Evolutionary conservation across 768 basidiomycete genomes (phyloP), one percentile per base, ranked within the genome.

Genomic region (Trametes cubensis): DNA sequence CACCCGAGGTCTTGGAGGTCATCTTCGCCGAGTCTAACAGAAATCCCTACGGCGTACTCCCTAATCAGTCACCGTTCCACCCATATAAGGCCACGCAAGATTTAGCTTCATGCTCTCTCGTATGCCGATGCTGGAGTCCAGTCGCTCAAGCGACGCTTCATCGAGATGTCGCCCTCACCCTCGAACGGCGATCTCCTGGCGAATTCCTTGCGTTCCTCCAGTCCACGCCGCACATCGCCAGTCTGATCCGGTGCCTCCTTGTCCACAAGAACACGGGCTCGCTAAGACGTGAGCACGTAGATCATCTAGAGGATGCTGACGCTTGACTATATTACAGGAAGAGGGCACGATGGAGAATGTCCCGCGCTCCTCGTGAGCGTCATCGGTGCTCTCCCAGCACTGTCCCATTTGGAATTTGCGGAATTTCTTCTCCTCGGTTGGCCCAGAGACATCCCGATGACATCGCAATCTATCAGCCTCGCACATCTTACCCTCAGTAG

Each of bases 221-320:
- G n/a, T n/a, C 44, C 5, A 47, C 20, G n/a, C 55, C 55, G 18
- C 55, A 46, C 45, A 17, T 56, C 20, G 55, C 55, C 28, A 23
- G 7, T 6, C 13, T 30, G 5, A 39, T 56, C 11, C 55, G 44
- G 8, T 38, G 18, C 28, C n/a, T 56, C 28, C 20, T 18, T 18
- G 21, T 47, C 8, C 6, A n/a, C n/a, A n/a, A n/a, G n/a, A n/a
- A n/a, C n/a, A 6, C 23, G 11, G 20, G 11, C 30, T 17, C 17
- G 7, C 4, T n/a, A n/a, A n/a, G n/a, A n/a, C n/a, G n/a, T n/a
- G n/a, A n/a, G n/a, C n/a, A n/a, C n/a, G n/a, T n/a, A n/a, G n/a
- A n/a, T n/a, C n/a, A n/a, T n/a, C n/a, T n/a, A n/a, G n/a, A n/a
- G n/a, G n/a, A n/a, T n/a, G n/a, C 30, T 8, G 17, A 39, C 23